Percentiles rank a stretch among this genome's conserved stretches.
Evolutionary conservation across 2,329 filamentous ascomycete species (phyloP).

Genomic region (Xylariaceae sp.): DNA sequence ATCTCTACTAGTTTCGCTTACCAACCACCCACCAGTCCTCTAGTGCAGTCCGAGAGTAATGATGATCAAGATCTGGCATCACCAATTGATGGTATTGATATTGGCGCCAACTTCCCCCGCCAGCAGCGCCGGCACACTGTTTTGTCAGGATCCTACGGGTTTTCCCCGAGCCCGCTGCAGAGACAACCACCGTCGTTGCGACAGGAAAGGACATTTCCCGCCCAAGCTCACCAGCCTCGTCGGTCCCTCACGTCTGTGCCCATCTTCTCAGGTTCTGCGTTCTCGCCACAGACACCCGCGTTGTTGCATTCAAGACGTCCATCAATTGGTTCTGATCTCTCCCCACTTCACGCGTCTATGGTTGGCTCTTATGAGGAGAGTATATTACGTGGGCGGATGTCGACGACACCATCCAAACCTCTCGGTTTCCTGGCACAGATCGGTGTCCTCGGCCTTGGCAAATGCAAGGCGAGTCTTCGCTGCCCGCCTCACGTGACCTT

Average conservation of each 20-base stretch:
- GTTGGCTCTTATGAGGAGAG: conserved; percentile 98
- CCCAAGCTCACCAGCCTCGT: conserved; percentile 76
- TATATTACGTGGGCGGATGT: conserved; percentile 93
- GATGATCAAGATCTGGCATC: conserved; percentile 68
- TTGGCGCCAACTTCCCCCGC: conserved; percentile 38
- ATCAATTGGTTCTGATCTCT: conserved; percentile 71
- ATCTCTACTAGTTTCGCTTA: conserved; percentile 78
- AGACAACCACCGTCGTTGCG: conserved; percentile 43
- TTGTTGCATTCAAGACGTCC: conserved; percentile 58
- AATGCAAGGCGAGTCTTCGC: conserved; percentile 79
- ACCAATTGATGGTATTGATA: conserved; percentile 50
- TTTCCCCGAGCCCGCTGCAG: conserved; percentile 34
- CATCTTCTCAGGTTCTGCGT: conserved; percentile 38
- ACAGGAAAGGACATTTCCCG: conserved; percentile 61
- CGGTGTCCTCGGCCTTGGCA: conserved; percentile 83
- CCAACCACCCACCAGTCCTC: conserved; percentile 84
- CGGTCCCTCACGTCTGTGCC: conserved; percentile 67
- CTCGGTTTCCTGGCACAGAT: conserved; percentile 94
- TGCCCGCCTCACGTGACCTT: conserved; percentile 90
- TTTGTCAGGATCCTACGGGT: conserved; percentile 52
- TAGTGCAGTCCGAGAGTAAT: conserved; percentile 86
- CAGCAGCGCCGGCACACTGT: conserved; percentile 67
- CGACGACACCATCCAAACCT: conserved; percentile 88
- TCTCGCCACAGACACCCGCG: conserved; percentile 50
- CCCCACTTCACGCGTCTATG: conserved; percentile 86